Conservation (phyloP, 2,329 filamentous ascomycete species). For the Xylaria sp. region DNA sequence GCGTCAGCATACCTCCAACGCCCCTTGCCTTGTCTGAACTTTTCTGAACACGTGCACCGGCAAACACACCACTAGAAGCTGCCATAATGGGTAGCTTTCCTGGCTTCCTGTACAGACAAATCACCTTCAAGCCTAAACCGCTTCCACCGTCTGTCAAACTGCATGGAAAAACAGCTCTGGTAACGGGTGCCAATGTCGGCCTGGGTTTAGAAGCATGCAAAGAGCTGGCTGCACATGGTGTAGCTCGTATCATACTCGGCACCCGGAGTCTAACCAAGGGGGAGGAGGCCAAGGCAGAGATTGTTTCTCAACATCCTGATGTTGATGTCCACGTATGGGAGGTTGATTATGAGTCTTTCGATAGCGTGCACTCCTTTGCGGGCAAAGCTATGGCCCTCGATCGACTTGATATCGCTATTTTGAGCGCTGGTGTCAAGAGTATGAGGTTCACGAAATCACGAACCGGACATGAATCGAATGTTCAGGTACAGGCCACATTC, state of each 20-base stretch:
- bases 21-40: too few relatives aligned
- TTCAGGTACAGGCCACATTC: neutral
- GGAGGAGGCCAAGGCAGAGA: neutral
- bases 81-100: neutral
- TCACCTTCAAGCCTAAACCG: neutral
- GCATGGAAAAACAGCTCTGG: neutral
- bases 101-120: neutral
- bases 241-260: neutral
- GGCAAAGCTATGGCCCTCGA: neutral
- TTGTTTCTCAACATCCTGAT: neutral
- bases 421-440: neutral
- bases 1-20: too few relatives aligned
- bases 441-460: neutral
- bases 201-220: neutral
- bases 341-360: neutral
- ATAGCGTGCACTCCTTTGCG: neutral
- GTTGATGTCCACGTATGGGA: neutral
- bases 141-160: neutral
- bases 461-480: neutral
- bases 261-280: neutral
- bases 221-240: neutral
- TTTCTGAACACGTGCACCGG: neutral
- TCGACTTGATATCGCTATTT: neutral
- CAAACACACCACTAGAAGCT: neutral
- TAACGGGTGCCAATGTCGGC: neutral